Evolutionary conservation across 345 rosid species (phyloP), one percentile per base, ranked within the genome.

Genomic region (Diplotaxis tenuifolia): DNA sequence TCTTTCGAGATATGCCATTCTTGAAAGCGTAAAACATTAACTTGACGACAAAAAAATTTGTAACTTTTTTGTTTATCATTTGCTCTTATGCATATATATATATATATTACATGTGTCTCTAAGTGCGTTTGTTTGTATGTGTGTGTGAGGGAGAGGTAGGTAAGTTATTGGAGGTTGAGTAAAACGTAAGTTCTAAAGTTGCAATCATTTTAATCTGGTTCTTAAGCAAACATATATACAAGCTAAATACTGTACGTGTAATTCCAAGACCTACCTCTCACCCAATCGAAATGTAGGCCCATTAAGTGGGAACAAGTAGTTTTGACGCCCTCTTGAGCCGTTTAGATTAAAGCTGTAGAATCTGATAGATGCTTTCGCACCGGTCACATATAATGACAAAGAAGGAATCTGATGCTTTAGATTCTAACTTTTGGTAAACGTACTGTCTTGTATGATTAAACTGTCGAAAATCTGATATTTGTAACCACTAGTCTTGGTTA

Each of bases 1-100:
- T 69, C 67, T 68, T 32, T 57, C 62, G 34, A 79, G 79, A 79
- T 68, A 74, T 34, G 75, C 79, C 76, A 75, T 70, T 40, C 28
- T 59, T 65, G 57, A 57, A 65, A 63, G 19, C 25, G 7, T n/a
- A 70, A 57, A 53, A 70, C n/a, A n/a, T n/a, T n/a, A 57, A 32
- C 69, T 56, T 70, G 70, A 42, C 12, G 50, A 45, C 19, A 45
- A n/a, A 45, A 45, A 19, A 27, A 27, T 16, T 36, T 16, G 10
- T 16, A 47, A 61, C 29, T 19, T 58, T n/a, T 36, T 52, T 60
- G 2, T 42, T 12, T 64, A 50, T 15, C 40, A 21, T 57, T 57
- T 25, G 12, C 4, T 56, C 18, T 55, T 56, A 6, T 56, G 15
- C 9, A 9, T 22, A 15, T 32, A 15, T 9, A 62, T 27, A 29